These are phyloP conservation scores for Neltuma alba DNA, from an alignment of 306 rosid genomes.

Conservation along the genomic window DNA sequence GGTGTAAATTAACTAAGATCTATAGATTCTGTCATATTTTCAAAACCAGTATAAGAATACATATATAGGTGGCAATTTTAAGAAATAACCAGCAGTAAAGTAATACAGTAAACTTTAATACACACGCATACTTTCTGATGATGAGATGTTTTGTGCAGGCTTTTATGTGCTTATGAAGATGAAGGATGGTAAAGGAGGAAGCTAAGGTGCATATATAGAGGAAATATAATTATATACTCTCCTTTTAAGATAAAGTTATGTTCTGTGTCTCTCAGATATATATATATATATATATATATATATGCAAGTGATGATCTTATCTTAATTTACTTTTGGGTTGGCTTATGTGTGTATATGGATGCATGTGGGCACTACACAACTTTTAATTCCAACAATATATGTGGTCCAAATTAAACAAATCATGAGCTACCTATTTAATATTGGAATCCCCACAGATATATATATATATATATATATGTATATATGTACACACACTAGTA, in stretches of 20 bases:
- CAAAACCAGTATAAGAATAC: no score
- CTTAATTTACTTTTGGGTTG: neutral
- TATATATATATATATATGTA: no score
- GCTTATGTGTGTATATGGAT: neutral
- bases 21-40: neutral
- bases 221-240: neutral
- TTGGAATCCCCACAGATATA: neutral
- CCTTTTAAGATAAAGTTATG: conserved; percentile 11
- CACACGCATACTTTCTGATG: no score
- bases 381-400: neutral
- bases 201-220: neutral
- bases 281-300: neutral
- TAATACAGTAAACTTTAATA: neutral
- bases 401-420: neutral
- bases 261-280: neutral
- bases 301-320: neutral
- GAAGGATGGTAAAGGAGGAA: conserved; percentile 3
- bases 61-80: neutral
- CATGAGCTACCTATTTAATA: neutral
- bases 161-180: conserved; percentile 42
- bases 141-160: conserved; percentile 41
- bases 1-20: neutral
- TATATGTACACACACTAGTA: no score
- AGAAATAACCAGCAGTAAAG: neutral
- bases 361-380: neutral